Evolutionary conservation across 306 rosid species (phyloP).

Genomic region (Trifolium repens): DNA sequence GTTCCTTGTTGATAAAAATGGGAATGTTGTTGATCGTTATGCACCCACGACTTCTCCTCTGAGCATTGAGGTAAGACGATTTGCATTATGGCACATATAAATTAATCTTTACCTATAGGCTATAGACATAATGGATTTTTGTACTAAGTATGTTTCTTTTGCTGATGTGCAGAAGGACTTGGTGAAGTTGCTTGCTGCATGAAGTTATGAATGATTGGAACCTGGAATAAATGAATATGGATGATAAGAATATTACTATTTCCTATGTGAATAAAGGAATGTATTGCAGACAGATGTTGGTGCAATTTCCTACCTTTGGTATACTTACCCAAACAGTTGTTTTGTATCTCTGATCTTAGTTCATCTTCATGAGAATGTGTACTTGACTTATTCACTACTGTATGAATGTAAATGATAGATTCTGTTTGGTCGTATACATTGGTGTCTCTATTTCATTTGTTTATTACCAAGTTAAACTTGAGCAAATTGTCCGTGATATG

Average conservation of each 20-base stretch:
- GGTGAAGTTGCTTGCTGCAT: conserved; percentile 54
- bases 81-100: neutral
- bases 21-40: conserved; percentile 88
- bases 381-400: conserved; percentile 1
- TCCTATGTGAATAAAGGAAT: conserved; percentile 47
- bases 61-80: conserved; percentile 75
- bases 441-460: neutral
- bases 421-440: neutral
- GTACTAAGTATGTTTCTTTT: conserved; percentile 31
- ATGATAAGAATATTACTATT: conserved; percentile 11
- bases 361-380: conserved; percentile 24
- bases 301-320: conserved; percentile 25
- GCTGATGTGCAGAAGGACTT: conserved; percentile 59
- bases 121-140: neutral
- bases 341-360: neutral
- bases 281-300: conserved; percentile 33
- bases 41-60: conserved; percentile 97
- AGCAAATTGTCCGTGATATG: neutral
- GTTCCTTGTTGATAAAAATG: conserved; percentile 88
- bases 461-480: neutral
- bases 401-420: conserved; percentile 11
- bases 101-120: neutral
- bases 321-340: conserved; percentile 20
- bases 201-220: conserved; percentile 33
- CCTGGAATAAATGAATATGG: conserved; percentile 31